Evolutionary conservation across 805 yeast genomes (phyloP), one percentile per base, ranked within the genome.

Genomic region (Peterozyma toletana): DNA sequence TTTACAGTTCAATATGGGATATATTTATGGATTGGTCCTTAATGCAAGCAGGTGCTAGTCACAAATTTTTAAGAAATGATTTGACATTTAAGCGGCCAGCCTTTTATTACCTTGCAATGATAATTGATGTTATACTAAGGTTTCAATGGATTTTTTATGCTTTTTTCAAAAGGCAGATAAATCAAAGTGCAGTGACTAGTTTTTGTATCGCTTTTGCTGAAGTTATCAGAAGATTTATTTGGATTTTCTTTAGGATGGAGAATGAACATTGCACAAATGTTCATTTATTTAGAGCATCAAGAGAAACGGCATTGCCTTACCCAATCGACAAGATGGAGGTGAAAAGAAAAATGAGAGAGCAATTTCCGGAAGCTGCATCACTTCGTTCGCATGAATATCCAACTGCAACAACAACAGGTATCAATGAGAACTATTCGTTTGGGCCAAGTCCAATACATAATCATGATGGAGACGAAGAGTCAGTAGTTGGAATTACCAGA

Each of bases 221-320:
- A 61, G 63, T 88, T 3, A 31, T 85, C 2, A 74, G 99, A 58
- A 72, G 99, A 57, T 84, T 87, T 52, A 66, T 91, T 11, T 93
- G 99, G 99, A 71, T 88, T 7, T 76, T 86, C 40, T 83, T 93
- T 68, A 80, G 99, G 66, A 84, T 93, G 75, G 99, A 93, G 54
- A 93, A 93, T 62, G 98, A 93, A 62, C 99, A 93, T 61, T 83
- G 90, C 39, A 81, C 97, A 0, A 91, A 91, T 58, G 96, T 89
- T 10, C 80, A 79, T 44, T 65, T 88, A 37, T 86, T 82, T 62
- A 74, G 95, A 50, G 98, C 97, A 0, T 82, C 95, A 9, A 78
- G 95, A 46, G 96, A 91, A 48, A 68, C 87, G 9, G 86, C 91
- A 2, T 64, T 91, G 43, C 99, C 99, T 0, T 91, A 88, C 50